These are phyloP conservation scores for Torrubiella hemipterigena DNA, from an alignment of 2,329 filamentous ascomycete genomes.

Conservation along the genomic window DNA sequence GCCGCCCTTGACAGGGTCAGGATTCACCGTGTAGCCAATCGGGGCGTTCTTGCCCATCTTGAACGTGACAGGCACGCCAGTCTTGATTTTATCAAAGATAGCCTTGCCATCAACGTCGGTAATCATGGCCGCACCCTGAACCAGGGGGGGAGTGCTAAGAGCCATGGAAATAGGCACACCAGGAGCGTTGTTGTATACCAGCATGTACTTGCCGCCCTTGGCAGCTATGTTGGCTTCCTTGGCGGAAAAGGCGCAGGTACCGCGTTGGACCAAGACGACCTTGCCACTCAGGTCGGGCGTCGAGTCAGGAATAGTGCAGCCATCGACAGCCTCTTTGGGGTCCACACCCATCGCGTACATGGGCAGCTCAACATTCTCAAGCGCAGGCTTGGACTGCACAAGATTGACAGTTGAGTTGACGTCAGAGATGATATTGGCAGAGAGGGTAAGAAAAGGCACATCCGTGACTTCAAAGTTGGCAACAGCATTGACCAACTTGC, in stretches of 20 bases:
- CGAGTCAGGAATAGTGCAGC: conserved; percentile 10
- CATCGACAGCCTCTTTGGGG: conserved; percentile 14
- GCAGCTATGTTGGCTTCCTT: conserved; percentile 41
- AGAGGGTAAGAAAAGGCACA: conserved; percentile 28
- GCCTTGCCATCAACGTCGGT: conserved; percentile 25
- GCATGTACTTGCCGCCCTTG: conserved; percentile 46
- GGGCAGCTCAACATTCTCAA: conserved; percentile 28
- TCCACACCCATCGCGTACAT: conserved; percentile 39
- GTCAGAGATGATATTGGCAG: conserved; percentile 28
- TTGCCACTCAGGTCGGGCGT: conserved; percentile 44
- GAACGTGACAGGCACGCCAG: conserved; percentile 29
- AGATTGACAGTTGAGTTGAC: conserved; percentile 22
- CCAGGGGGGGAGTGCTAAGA: conserved; percentile 15
- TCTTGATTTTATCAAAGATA: conserved; percentile 31
- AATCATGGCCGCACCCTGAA: conserved; percentile 29
- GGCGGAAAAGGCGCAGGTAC: conserved; percentile 40
- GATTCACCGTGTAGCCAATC: conserved; percentile 17
- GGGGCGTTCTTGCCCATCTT: conserved; percentile 29
- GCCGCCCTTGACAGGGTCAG: conserved; percentile 35
- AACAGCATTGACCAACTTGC: conserved; percentile 33
- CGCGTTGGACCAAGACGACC: conserved; percentile 49
- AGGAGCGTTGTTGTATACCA: conserved; percentile 46
- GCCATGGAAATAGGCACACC: conserved; percentile 21
- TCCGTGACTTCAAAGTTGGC: conserved; percentile 36
- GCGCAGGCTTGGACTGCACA: conserved; percentile 24